Conservation (phyloP, 2,329 filamentous ascomycete genomes). For the Colletotrichum sp. region DNA sequence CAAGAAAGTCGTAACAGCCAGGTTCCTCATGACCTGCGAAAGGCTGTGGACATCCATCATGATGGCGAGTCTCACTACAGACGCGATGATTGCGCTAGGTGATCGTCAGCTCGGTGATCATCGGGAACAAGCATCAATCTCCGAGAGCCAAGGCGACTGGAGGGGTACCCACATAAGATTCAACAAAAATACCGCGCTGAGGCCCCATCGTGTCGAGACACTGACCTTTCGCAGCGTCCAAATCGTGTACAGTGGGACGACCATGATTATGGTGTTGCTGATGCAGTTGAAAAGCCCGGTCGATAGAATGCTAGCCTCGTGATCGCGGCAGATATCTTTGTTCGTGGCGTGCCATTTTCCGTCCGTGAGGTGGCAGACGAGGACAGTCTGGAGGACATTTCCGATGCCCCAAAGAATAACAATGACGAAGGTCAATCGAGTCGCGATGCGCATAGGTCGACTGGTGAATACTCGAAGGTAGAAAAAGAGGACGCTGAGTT, state of each 20-base stretch:
- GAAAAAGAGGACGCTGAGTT: constrained; percentile 45
- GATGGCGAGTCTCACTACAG: constrained; percentile 26
- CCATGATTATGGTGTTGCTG: constrained; percentile 41
- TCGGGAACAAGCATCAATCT: too few relatives aligned
- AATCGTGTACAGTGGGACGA: constrained; percentile 41
- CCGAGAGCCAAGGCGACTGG: not conserved
- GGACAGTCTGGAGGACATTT: constrained; percentile 29
- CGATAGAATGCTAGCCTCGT: constrained; percentile 41
- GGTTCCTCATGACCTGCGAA: constrained; percentile 25
- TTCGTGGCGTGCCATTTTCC: constrained; percentile 22
- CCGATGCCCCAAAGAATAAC: constrained; percentile 30
- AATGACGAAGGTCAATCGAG: constrained; percentile 22
- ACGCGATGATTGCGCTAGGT: constrained; percentile 27
- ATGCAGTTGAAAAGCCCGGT: constrained; percentile 44
- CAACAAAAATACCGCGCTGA: constrained; percentile 32
- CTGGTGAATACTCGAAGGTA: constrained; percentile 48
- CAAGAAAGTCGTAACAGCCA: constrained; percentile 29
- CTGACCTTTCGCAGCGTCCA: constrained; percentile 37
- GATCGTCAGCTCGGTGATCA: not conserved
- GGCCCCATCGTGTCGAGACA: constrained; percentile 28
- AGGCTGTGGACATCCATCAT: constrained; percentile 28
- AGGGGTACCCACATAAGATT: constrained; percentile 29
- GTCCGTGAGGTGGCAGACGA: constrained; percentile 28
- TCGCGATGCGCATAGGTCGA: constrained; percentile 30
- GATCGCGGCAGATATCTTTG: constrained; percentile 38